These are phyloP conservation scores for Pseudogymnoascus sp. DNA, from an alignment of 2,329 filamentous ascomycete genomes.

Conservation along the genomic window DNA sequence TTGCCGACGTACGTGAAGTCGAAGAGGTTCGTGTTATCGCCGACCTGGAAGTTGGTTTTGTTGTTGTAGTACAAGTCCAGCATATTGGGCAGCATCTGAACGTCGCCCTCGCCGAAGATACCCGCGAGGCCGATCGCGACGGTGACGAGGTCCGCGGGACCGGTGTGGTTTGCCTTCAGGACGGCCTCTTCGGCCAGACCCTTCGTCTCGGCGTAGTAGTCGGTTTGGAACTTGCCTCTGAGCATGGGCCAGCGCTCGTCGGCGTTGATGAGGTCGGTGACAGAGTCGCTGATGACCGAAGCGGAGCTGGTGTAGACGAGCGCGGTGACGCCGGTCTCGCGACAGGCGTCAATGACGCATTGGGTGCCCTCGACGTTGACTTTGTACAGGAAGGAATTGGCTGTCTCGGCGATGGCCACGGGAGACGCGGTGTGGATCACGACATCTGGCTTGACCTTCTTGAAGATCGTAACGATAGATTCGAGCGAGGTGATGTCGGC, in stretches of 20 bases:
- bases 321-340: constrained; percentile 63
- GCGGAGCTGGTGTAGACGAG: constrained; percentile 90
- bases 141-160: constrained; percentile 59
- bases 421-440: constrained; percentile 89
- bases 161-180: constrained; percentile 63
- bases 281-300: constrained; percentile 79
- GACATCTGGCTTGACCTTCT: constrained; percentile 64
- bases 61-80: constrained; percentile 62
- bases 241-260: constrained; percentile 78
- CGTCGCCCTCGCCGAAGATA: constrained; percentile 87
- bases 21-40: constrained; percentile 63
- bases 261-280: constrained; percentile 71
- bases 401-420: constrained; percentile 45
- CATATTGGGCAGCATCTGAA: constrained; percentile 66
- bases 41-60: constrained; percentile 73
- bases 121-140: constrained; percentile 76
- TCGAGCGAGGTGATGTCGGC: constrained; percentile 68
- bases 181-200: constrained; percentile 77
- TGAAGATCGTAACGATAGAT: constrained; percentile 57
- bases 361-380: constrained; percentile 86
- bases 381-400: constrained; percentile 58
- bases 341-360: constrained; percentile 68
- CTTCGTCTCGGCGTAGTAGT: constrained; percentile 89
- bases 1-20: constrained; percentile 67
- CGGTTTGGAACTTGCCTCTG: constrained; percentile 60